Evolutionary conservation across 2,329 filamentous ascomycete species (phyloP), one percentile per base, ranked within the genome.

Genomic region (Pestalotiopsis fici): DNA sequence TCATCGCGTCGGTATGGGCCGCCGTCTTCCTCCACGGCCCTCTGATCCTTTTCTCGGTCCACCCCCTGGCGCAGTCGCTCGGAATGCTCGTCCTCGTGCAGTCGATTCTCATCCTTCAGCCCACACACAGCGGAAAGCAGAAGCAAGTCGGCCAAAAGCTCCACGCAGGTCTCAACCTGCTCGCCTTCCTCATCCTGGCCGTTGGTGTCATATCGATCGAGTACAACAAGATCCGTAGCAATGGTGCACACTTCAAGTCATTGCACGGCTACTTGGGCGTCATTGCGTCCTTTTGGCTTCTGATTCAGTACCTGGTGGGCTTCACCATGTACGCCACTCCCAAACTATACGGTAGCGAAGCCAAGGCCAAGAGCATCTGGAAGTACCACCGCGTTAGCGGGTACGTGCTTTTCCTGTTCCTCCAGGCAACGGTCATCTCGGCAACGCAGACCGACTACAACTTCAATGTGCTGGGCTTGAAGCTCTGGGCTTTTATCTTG

Each of bases 351-450:
- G 95, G 95, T 4, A 90, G 93, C 66, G 89, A 91, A 70, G 90
- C 93, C 28, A 90, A 89, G 3, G 95, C 94, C 23, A 97, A 95
- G 85, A 85, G 85, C 27, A 78, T 97, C 55, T 98, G 95, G 86
- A 98, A 97, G 81, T 97, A 95, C 74, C 96, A 98, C 78, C 89
- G 95, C 35, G 81, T 87, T 65, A 86, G 85, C 25, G 96, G 95
- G 2, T 98, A 99, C 77, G 71, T 89, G 7, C 82, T 95, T 67
- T 81, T 95, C 65, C 75, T 91, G 63, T 74, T 97, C 73, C 85
- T 95, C 69, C 80, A 97, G 69, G 89, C 88, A 11, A 96, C 95
- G 0, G 86, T 97, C 50, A 83, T 87, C 61, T 90, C 91, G 27
- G 93, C 95, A 1, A 93, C 90, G 3, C 85, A 90, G 80, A 98